These are phyloP conservation scores for Talaromyces ruber DNA, from an alignment of 495 filamentous ascomycete genomes.

Conservation along the genomic window DNA sequence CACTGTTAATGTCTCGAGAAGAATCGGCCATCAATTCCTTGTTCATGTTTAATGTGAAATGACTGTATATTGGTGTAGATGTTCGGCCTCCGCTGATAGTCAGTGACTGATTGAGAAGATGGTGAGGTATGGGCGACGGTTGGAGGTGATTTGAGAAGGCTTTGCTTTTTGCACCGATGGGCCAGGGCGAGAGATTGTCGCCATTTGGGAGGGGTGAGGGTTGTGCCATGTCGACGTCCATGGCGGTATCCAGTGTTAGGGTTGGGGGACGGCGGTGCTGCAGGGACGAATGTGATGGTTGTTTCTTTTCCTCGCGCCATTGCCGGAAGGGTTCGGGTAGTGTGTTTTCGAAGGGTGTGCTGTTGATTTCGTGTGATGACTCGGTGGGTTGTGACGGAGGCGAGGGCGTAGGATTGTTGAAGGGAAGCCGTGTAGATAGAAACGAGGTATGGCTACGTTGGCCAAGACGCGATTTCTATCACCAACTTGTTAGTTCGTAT, in stretches of 20 bases:
- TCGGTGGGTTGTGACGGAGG: neutral
- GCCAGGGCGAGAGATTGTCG: slow-evolving; percentile 24
- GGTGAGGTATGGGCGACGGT: slow-evolving; percentile 42
- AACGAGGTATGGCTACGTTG: neutral
- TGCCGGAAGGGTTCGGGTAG: neutral
- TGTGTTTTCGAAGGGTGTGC: neutral
- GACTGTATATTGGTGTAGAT: slow-evolving; percentile 29
- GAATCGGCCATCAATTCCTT: slow-evolving; percentile 13
- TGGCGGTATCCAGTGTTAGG: slow-evolving; percentile 12
- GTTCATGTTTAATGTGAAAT: slow-evolving; percentile 21
- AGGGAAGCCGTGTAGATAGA: neutral
- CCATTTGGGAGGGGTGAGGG: slow-evolving; percentile 18
- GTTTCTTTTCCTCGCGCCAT: slow-evolving; percentile 6
- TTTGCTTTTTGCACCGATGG: slow-evolving; percentile 15
- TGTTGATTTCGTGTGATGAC: neutral
- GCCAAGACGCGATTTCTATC: neutral
- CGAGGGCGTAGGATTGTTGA: neutral
- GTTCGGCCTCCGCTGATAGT: slow-evolving; percentile 24
- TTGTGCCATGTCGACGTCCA: slow-evolving; percentile 46
- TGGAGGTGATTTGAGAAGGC: slow-evolving; percentile 29
- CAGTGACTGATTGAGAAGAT: slow-evolving; percentile 21
- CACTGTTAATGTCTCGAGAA: slow-evolving; percentile 4
- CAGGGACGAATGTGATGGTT: neutral
- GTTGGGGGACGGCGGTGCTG: slow-evolving; percentile 4
- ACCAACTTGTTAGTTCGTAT: neutral